These are phyloP conservation scores for Zygnema circumcarinatum DNA, from an alignment of 139 green algal genomes.

Conservation along the genomic window DNA sequence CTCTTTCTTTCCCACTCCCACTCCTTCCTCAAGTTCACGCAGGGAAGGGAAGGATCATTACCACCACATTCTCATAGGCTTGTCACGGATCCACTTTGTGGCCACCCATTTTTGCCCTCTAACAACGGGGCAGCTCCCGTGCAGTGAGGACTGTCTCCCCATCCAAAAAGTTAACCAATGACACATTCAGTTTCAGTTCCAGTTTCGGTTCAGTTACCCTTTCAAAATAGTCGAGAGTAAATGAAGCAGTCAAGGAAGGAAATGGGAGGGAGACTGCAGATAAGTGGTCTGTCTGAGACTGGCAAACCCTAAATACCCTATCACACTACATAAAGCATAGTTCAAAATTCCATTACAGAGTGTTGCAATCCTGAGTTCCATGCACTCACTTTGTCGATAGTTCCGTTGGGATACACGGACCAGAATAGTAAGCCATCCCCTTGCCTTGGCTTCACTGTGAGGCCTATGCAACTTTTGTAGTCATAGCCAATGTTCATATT, in stretches of 20 bases:
- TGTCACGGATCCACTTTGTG: conserved; percentile 60
- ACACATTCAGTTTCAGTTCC: not conserved
- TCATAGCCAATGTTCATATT: conserved; percentile 57
- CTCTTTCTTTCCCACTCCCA: no score
- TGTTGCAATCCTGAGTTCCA: not conserved
- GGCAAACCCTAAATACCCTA: not conserved
- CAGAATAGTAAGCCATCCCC: conserved; percentile 69
- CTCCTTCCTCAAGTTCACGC: no score
- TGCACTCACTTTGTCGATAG: conserved; percentile 41
- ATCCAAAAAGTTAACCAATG: conserved; percentile 29
- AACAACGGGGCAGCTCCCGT: conserved; percentile 78
- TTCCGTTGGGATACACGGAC: conserved; percentile 44
- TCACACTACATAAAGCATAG: no score
- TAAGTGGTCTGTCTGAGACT: not conserved
- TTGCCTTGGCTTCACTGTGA: conserved; percentile 64
- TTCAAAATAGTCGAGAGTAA: not conserved
- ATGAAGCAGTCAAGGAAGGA: not conserved
- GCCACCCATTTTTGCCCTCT: conserved; percentile 69
- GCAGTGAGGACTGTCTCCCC: conserved; percentile 56
- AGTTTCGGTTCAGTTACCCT: not conserved
- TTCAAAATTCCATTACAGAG: not conserved
- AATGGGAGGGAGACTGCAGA: not conserved
- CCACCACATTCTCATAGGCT: conserved; percentile 17
- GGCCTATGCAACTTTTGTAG: conserved; percentile 55
- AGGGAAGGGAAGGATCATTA: not conserved